phyloP scores from a whole-genome alignment of 2,329 filamentous ascomycete species.

The Ophiostoma piceae region DNA sequence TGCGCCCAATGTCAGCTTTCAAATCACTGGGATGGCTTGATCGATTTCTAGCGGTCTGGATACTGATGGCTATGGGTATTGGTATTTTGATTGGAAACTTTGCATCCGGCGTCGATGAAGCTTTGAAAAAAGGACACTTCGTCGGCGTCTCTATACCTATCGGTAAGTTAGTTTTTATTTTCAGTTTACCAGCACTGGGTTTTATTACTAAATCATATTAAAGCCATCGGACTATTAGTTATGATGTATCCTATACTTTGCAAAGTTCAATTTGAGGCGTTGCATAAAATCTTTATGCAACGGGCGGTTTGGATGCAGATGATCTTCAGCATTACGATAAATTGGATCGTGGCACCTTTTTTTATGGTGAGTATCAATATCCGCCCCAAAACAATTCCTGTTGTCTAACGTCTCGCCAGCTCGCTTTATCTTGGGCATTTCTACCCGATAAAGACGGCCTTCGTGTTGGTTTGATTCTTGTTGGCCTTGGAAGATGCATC shows the following conservation, averaged over 20 bases:
- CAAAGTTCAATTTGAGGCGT: slow-evolving; percentile 72
- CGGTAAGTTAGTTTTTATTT: background rate
- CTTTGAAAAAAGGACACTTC: slow-evolving; percentile 65
- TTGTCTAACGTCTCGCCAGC: slow-evolving; percentile 36
- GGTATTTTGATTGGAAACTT: slow-evolving; percentile 75
- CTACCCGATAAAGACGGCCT: slow-evolving; percentile 54
- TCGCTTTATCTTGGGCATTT: slow-evolving; percentile 63
- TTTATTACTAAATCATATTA: background rate
- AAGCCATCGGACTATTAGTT: slow-evolving; percentile 72
- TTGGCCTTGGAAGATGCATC: slow-evolving; percentile 80
- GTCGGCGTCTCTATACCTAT: slow-evolving; percentile 46
- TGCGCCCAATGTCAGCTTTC: slow-evolving; percentile 39
- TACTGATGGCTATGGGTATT: slow-evolving; percentile 69
- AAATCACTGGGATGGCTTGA: slow-evolving; percentile 56
- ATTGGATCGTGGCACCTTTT: slow-evolving; percentile 78
- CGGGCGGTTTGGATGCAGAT: slow-evolving; percentile 71
- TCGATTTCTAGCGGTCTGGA: slow-evolving; percentile 64
- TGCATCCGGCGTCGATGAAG: slow-evolving; percentile 54
- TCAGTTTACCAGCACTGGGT: no score
- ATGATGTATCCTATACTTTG: slow-evolving; percentile 96
- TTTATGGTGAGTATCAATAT: slow-evolving; percentile 60
- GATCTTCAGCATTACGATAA: slow-evolving; percentile 67
- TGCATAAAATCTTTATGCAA: slow-evolving; percentile 61
- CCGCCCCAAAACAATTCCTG: background rate
- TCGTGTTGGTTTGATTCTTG: slow-evolving; percentile 67